Base-by-base conservation (phyloP, 2,329 filamentous ascomycete genomes). In the Boeremia lycopersici region DNA sequence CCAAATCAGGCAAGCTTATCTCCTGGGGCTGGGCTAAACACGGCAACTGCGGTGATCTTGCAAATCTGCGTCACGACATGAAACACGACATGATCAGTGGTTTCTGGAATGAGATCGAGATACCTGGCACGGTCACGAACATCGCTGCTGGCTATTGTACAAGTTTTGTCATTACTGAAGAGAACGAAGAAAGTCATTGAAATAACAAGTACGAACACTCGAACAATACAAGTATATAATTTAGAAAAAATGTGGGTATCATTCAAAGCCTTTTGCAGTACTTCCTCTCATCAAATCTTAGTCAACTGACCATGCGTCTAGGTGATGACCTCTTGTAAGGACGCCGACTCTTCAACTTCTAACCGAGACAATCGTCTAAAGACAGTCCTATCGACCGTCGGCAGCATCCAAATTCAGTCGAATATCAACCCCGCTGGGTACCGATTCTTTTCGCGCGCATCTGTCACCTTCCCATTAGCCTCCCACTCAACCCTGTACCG, bases 21-120 rank as follows among this genome's bases (percentile, higher is more conserved):
- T 85, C 90, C 1, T 98, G 93, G 91, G 95, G 95, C 17, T 99
- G 95, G 95, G 93, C 92, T 2, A 93, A 98, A 76, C 95, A 99
- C 76, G 95, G 95, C 1, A 99, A 99, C 72, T 99, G 95, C 73
- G 95, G 95, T 3, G 53, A 69, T 68, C 6, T 59, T 35, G 1
- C 49, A 15, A 1, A 23, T 63, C 10, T 39, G 12, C 48, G 43
- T 19, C 54, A 57, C 2, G 55, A 63, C 6, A 40, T 66, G 1
- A 61, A 62, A 41, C 67, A 70, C 4, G 65, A 70, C 10, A 70
- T 70, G 68, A 57, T 71, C 33, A 65, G 46, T 34, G 68, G 65
- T 0, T 59, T 70, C 13, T 72, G 69, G 69, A 72, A 69, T 15
- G 58, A 67, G 10, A 68, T 72, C 17, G 38, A 54, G 1, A 50